Base-by-base conservation (phyloP, 495 filamentous ascomycete species). In the Penicillium cataractarum region DNA sequence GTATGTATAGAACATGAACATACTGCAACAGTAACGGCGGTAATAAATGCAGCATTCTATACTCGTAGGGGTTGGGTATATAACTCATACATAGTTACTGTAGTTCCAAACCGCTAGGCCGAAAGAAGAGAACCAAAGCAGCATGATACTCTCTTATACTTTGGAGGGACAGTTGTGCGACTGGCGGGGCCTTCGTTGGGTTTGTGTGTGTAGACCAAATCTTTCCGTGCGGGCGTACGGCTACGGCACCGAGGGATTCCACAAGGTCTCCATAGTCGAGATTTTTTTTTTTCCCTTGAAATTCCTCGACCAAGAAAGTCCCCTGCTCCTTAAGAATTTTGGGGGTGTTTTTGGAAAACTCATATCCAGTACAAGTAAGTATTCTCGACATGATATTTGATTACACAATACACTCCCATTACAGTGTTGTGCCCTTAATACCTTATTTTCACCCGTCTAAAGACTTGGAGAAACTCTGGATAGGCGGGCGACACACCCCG, bases 231-330 rank as follows among this genome's bases (percentile, higher is more conserved):
- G 58, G 58, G 58, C 49, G 48, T 60, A 53, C 58, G 58, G 58
- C 49, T 60, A 53, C 58, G 58, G 58, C 49, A 60, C 35, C 49
- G 58, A 58, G 39, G 55, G 55, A 58, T 60, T 60, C 58, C 58
- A 60, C 58, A 60, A 42, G 58, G 48, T 60, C 58, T 59, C 57
- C 57, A 51, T 59, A 59, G 51, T 54, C 21, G 48, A 60, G 33
- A 54, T 29, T 60, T 53, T 60, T 54, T 32, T 51, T 60, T 42
- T 60, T 60, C 15, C 26, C 17, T 7, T 48, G 26, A 58, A 57
- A 54, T 60, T 44, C 48, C 48, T 48, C 42, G 42, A 46, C n/a
- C 39, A 42, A 19, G 8, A 46, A 22, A 22, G 42, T 46, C 42
- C n/a, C 42, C 9, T 46, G 19, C 42, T 46, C 42, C 42, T 46